Percentiles rank a stretch among this genome's conserved stretches.
These are phyloP conservation scores for Pseudonitzschia multiseries DNA, from an alignment of 108 stramenopile genomes.

Conservation along the genomic window DNA sequence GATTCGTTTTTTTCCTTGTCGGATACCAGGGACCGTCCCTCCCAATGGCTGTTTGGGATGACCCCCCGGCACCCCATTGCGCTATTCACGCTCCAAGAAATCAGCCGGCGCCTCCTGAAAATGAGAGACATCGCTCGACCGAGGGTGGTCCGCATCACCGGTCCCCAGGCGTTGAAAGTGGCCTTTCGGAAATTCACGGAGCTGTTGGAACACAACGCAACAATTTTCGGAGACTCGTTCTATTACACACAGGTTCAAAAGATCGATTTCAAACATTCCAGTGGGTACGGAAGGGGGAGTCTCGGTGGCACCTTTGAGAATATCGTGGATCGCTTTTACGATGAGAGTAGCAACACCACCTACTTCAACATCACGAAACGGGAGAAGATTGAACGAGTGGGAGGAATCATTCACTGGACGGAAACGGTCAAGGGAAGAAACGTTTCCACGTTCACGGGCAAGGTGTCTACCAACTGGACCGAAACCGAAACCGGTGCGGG, in stretches of 20 bases:
- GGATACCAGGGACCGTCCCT: slow-evolving; percentile 37
- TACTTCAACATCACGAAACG: slow-evolving; percentile 11
- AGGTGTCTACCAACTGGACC: neutral
- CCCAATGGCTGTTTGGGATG: slow-evolving; percentile 52
- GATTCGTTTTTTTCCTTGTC: slow-evolving; percentile 25
- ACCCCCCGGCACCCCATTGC: slow-evolving; percentile 35
- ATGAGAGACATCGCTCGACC: slow-evolving; percentile 29
- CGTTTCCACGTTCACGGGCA: neutral
- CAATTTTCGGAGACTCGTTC: slow-evolving; percentile 5
- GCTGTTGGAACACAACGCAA: slow-evolving; percentile 7
- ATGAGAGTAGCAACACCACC: neutral
- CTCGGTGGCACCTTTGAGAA: slow-evolving; percentile 4
- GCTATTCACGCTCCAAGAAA: slow-evolving; percentile 32
- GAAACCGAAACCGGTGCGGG: neutral
- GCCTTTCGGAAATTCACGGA: neutral
- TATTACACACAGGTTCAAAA: slow-evolving; percentile 10
- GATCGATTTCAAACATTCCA: neutral
- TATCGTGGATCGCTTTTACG: neutral
- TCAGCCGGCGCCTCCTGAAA: slow-evolving; percentile 32
- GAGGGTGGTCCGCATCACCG: slow-evolving; percentile 39
- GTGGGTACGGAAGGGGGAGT: neutral
- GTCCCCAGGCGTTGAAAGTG: slow-evolving; percentile 40
- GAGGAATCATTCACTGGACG: slow-evolving; percentile 11
- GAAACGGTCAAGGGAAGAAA: neutral
- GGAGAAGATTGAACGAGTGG: slow-evolving; percentile 1